Conservation (phyloP, 768 basidiomycete genomes). For the Tricholoma sp. region DNA sequence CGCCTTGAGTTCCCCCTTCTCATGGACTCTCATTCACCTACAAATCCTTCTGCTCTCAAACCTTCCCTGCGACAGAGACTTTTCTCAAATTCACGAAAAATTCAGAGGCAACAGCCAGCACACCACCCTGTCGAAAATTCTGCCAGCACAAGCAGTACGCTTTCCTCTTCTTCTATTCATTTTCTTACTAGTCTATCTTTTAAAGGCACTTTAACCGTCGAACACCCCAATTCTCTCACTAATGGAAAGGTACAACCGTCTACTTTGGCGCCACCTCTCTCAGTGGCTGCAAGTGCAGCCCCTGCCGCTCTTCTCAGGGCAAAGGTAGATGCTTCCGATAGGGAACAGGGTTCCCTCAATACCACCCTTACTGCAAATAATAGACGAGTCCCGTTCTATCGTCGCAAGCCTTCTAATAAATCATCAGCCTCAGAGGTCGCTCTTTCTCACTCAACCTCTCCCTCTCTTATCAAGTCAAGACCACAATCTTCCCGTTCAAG, state of each 20-base stretch:
- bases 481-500: slow-evolving; percentile 6
- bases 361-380: slow-evolving; percentile 32
- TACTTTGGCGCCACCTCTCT: slow-evolving; percentile 9
- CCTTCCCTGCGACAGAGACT: slow-evolving; percentile 29
- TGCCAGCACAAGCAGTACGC: slow-evolving; percentile 23
- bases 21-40: slow-evolving; percentile 7
- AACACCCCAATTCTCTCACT: slow-evolving; percentile 11
- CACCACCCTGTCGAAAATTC: slow-evolving; percentile 19
- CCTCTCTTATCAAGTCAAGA: slow-evolving; percentile 27
- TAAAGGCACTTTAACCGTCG: slow-evolving; percentile 17
- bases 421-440: slow-evolving; percentile 29
- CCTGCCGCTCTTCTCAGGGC: slow-evolving; percentile 15
- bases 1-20: slow-evolving; percentile 4
- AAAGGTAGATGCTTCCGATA: slow-evolving; percentile 23
- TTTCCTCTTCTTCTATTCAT: neutral
- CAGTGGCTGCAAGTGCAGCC: slow-evolving; percentile 8
- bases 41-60: slow-evolving; percentile 13
- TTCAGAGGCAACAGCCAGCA: slow-evolving; percentile 12
- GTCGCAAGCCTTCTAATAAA: slow-evolving; percentile 32
- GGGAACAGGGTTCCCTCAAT: slow-evolving; percentile 37
- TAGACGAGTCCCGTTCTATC: slow-evolving; percentile 39
- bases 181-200: neutral
- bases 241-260: slow-evolving; percentile 18
- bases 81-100: slow-evolving; percentile 22
- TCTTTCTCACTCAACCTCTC: slow-evolving; percentile 25